Evolutionary conservation across 371 early-diverging fungal species (phyloP), one percentile per base, ranked within the genome.

Genomic region (Mortierella sp.): DNA sequence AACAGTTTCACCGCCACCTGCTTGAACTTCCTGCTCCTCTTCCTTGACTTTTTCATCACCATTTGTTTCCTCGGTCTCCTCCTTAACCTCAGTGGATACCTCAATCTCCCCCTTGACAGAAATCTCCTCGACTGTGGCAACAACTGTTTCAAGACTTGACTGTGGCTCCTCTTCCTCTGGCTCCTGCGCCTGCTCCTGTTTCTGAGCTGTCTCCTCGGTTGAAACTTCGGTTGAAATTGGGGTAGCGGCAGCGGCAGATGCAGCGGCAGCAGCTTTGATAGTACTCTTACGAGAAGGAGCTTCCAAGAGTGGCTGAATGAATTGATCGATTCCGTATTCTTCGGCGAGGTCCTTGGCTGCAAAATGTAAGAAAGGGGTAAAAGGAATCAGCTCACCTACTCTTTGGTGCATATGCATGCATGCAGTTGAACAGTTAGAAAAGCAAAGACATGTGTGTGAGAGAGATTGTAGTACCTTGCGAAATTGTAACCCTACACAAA

Each of bases 291-390:
- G 67, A 16, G 63, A 40, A 26, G 74, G 64, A 22, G 66, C 70
- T 16, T 70, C 70, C 62, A 75, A 62, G 12, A 75, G 66, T 20
- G 75, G 75, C 35, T 45, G 35, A 70, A 75, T 70, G 51, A 75
- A 75, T 62, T 57, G 39, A n/a, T 62, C 66, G 32, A 75, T 75
- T 22, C 62, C 62, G 35, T 75, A 75, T 62, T 75, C 75, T 54
- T 61, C 49, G 43, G 75, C 75, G 10, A 75, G 70, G 3, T 75
- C 70, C 39, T 69, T 45, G 40, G 75, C 75, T 75, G 37, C n/a
- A 35, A 16, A 30, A n/a, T 28, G 12, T 11, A 32, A 58, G 22
- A 2, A 14, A 16, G 24, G 62, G 30, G 30, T 28, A 24, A 49
- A 6, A 22, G 20, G 30, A 52, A 5, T 12, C 5, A 35, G 18